Base-by-base conservation (phyloP, 768 basidiomycete species). In the Termitomyces sp. region DNA sequence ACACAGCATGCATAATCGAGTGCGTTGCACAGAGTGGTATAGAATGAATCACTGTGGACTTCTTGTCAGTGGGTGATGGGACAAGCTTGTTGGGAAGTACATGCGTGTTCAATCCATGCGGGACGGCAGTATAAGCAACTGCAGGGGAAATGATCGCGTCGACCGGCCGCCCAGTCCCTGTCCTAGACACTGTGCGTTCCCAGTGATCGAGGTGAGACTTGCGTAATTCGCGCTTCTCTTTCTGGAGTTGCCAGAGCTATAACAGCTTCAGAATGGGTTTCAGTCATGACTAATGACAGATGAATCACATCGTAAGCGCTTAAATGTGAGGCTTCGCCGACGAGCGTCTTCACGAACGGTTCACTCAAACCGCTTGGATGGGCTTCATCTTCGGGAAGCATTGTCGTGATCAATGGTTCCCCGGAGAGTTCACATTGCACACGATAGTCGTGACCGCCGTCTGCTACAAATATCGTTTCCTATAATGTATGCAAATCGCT, bases 131-230 rank as follows among this genome's bases (percentile, higher is more conserved):
- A 65, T 78, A 84, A 4, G 87, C 79, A 7, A 83, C 81, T 0
- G 75, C 81, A 9, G 90, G 85, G 1, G 79, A 77, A 24, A 91
- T 86, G 56, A 92, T 84, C 1, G 87, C 88, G 64, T 91, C 90
- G 27, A 91, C 77, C 5, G 88, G 86, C 0, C 89, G 75, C 0
- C 85, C 86, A 1, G 87, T 90, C 0, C 80, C 82, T 0, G 88
- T 90, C 5, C 60, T 61, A 3, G 55, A 59, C 0, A 69, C 70
- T 0, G 87, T 86, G 9, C 66, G 73, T 49, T 83, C 78, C 88
- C 88, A 89, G 39, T 82, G 76, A 56, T 84, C 82, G 26, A 89
- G 71, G 64, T 89, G 83, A 36, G 79, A 76, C 58, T 83, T 78
- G n/a, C 86, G 79, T 46, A 86, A 66, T 10, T 74, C 73, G 1